Percentiles rank a stretch among this genome's conserved stretches.
These are phyloP conservation scores for Geranium incanum DNA, from an alignment of 441 rosid genomes.

Conservation along the genomic window DNA sequence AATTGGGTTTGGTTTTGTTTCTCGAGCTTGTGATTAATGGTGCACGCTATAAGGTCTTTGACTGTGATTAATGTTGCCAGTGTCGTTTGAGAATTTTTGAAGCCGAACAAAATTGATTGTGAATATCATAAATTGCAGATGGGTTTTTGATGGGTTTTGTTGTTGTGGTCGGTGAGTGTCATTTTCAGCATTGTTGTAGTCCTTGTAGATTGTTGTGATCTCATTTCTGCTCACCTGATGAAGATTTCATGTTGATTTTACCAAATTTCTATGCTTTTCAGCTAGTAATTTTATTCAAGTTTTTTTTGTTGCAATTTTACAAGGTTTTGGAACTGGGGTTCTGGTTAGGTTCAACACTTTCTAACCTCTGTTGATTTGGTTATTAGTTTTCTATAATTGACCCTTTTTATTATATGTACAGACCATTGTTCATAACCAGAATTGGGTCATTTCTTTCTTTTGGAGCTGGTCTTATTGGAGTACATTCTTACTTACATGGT, in stretches of 20 bases:
- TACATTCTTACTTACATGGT: slow-evolving; percentile 95
- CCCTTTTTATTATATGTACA: slow-evolving; percentile 20
- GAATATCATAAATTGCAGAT: neutral
- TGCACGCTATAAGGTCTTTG: neutral
- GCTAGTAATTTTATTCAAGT: neutral
- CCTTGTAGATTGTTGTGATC: neutral
- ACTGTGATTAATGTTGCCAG: neutral
- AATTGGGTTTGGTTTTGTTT: neutral
- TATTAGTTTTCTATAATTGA: neutral
- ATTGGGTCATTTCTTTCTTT: slow-evolving; percentile 71
- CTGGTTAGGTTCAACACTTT: neutral
- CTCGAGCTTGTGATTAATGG: neutral
- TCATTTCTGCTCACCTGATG: neutral
- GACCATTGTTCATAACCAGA: slow-evolving; percentile 52
- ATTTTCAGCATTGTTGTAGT: neutral
- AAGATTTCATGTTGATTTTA: neutral
- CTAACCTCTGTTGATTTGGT: neutral
- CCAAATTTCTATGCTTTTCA: neutral
- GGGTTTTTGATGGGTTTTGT: neutral
- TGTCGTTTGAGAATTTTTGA: neutral
- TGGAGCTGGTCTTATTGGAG: slow-evolving; percentile 99
- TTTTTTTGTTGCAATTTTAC: neutral
- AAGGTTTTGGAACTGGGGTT: neutral
- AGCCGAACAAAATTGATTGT: neutral
- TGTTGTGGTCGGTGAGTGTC: neutral